phyloP scores from a whole-genome alignment of 2,329 filamentous ascomycete genomes.

The Claviceps sorghi region DNA sequence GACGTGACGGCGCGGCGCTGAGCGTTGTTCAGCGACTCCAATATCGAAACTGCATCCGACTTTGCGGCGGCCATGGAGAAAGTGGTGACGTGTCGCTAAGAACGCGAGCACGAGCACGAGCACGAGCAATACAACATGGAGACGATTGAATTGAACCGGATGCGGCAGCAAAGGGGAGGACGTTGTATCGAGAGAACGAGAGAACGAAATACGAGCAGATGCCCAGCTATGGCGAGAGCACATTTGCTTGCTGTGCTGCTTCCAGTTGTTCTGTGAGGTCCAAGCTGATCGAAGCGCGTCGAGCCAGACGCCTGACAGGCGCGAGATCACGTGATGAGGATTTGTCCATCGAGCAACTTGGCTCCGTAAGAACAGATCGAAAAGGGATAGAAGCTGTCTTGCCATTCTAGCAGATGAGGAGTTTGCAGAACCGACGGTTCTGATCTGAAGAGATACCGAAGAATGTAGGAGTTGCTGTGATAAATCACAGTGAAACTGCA shows the following conservation, averaged over 20 bases:
- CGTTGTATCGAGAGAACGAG: neutral
- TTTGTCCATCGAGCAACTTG: neutral
- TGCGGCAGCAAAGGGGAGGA: neutral
- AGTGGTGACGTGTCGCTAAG: slow-evolving; percentile 8
- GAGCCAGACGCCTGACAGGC: slow-evolving; percentile 2
- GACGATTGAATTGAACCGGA: neutral
- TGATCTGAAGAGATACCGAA: neutral
- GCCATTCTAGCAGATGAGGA: neutral
- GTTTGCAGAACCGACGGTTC: no score
- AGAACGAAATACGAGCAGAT: neutral
- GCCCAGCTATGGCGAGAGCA: neutral
- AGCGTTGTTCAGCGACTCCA: slow-evolving; percentile 38
- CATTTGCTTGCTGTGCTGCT: neutral
- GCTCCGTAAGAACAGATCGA: neutral
- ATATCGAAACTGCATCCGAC: slow-evolving; percentile 17
- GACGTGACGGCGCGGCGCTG: slow-evolving; percentile 43
- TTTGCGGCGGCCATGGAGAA: slow-evolving; percentile 15
- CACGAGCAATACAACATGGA: neutral
- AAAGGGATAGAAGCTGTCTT: neutral
- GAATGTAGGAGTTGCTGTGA: neutral
- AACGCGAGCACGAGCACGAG: slow-evolving; percentile 2
- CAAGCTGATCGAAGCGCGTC: neutral
- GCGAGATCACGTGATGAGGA: slow-evolving; percentile 9
- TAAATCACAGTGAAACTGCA: neutral
- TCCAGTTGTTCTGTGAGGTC: neutral